Evolutionary conservation across 768 basidiomycete genomes (phyloP), one percentile per base, ranked within the genome.

Genomic region (Phanerodontia chrysosporium): DNA sequence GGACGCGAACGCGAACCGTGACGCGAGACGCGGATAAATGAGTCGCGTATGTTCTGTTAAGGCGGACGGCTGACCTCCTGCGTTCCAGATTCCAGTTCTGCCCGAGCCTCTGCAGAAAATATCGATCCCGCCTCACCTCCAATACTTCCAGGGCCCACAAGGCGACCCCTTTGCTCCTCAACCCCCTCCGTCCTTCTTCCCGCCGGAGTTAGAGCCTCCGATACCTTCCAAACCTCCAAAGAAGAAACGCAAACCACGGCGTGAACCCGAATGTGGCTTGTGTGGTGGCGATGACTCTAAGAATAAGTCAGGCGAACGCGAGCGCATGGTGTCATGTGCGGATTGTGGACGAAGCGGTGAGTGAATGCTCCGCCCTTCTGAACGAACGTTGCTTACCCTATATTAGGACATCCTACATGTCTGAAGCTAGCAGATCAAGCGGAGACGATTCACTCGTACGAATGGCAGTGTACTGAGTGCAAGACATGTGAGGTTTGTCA

Each of bases 401-500:
- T 32, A 58, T 24, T 59, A 92, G 93, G 89, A 28, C 95, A 98
- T 72, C 88, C 89, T n/a, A 86, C 83, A 48, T 98, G 95, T 70
- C 80, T 96, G 77, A 74, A 87, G 63, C 79, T 86, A 30, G 73
- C 75, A 45, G 76, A 79, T 52, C 78, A 90, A 51, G 80, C 79
- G 18, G 79, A 84, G 42, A 76, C 80, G n/a, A 76, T 95, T 52
- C 78, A 80, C 58, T 78, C 79, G 27, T 95, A 95, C 70, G 76
- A 80, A 16, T 98, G 95, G 95, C 82, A 83, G 60, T 98, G 95
- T 69, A 81, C 85, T 35, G 92, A 95, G 64, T 97, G 95, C 77
- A 97, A 96, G 77, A 86, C 78, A 58, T 98, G 95, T 70, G 92
- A 95, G 74, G 76, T 92, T 57, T 98, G 95, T 69, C 74, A 81